Percentiles rank a stretch among this genome's conserved stretches.
phyloP scores from a whole-genome alignment of 331 rosid species.

The Quercus phellos region DNA sequence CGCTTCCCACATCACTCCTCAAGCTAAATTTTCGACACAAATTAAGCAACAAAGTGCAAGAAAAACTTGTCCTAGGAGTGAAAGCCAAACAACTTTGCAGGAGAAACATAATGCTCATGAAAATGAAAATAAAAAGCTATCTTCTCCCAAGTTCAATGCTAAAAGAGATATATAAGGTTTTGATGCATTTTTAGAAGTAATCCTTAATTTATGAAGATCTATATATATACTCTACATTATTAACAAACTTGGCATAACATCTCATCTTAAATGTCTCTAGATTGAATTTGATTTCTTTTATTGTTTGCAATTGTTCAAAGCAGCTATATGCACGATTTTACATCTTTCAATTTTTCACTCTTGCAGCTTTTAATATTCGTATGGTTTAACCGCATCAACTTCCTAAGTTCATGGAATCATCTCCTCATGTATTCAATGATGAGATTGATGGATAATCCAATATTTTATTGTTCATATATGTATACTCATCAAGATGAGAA shows the following conservation, averaged over 20 bases:
- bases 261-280: neutral
- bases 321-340: neutral
- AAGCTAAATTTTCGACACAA: slow-evolving; percentile 5
- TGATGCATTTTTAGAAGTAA: neutral
- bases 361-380: neutral
- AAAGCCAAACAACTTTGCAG: neutral
- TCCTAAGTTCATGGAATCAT: neutral
- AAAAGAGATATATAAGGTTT: neutral
- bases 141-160: neutral
- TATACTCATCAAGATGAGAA: neutral
- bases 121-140: neutral
- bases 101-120: neutral
- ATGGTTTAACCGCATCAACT: neutral
- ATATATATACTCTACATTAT: no score
- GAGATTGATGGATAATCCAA: neutral
- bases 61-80: neutral
- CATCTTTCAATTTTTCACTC: neutral
- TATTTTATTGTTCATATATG: neutral
- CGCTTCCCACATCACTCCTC: neutral
- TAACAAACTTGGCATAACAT: neutral
- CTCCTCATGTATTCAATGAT: neutral
- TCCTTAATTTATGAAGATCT: neutral
- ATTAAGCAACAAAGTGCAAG: slow-evolving; percentile 6
- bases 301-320: neutral
- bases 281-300: neutral